phyloP scores from a whole-genome alignment of 768 basidiomycete genomes.

The Tylopilus felleus region DNA sequence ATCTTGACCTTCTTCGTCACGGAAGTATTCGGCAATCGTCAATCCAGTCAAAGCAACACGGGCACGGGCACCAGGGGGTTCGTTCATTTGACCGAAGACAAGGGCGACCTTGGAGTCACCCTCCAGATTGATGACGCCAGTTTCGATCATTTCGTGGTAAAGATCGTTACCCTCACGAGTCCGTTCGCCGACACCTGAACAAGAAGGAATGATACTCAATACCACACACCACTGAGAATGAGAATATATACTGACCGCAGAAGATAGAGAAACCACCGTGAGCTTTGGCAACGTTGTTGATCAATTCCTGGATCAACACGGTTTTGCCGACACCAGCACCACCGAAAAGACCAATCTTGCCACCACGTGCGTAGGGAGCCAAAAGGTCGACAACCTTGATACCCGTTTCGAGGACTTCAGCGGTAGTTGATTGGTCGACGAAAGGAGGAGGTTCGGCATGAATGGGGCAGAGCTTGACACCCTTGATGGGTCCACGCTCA shows the following conservation, averaged over 20 bases:
- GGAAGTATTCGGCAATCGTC: conserved; percentile 99
- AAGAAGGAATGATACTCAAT: conserved; percentile 8
- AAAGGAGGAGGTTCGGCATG: conserved; percentile 97
- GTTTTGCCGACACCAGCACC: conserved; percentile 99
- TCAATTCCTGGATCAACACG: conserved; percentile 98
- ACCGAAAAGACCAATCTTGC: conserved; percentile 99
- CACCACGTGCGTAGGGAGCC: conserved; percentile 99
- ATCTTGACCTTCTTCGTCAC: conserved; percentile 99
- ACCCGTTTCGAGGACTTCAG: conserved; percentile 98
- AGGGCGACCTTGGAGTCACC: conserved; percentile 99
- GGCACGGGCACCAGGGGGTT: conserved; percentile 99
- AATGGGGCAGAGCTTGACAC: conserved; percentile 87
- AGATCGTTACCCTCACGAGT: conserved; percentile 99
- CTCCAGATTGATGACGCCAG: conserved; percentile 99
- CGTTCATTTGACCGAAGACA: conserved; percentile 99
- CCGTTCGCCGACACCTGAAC: conserved; percentile 94
- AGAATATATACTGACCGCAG: conserved; percentile 59
- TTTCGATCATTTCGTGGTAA: conserved; percentile 99
- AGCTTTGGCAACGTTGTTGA: conserved; percentile 99
- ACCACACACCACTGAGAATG: not conserved
- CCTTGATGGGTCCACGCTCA: conserved; percentile 98
- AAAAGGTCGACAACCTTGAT: conserved; percentile 99
- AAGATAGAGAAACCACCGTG: conserved; percentile 99
- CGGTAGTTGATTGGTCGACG: conserved; percentile 98
- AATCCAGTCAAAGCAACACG: conserved; percentile 99